Conservation (phyloP, 2,329 filamentous ascomycete genomes). For the Fusarium floridanum region DNA sequence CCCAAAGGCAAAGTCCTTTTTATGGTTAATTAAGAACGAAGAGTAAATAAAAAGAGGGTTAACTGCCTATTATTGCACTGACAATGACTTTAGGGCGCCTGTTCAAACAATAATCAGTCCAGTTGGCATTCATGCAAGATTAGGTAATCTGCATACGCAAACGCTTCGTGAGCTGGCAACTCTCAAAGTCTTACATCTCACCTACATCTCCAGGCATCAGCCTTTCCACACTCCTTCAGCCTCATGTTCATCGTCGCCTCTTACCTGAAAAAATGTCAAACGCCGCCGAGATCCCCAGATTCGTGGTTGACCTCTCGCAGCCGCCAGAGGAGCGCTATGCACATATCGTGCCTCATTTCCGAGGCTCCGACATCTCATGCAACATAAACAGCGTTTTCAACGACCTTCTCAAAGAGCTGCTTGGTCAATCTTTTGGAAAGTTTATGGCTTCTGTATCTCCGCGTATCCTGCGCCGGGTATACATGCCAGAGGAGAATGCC, state of each 20-base stretch:
- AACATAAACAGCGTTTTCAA: constrained; percentile 64
- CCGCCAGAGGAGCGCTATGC: constrained; percentile 45
- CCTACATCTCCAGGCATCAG: not conserved
- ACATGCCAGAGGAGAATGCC: constrained; percentile 68
- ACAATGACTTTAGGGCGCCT: not conserved
- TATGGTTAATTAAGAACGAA: too few species aligned
- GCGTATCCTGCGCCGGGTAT: constrained; percentile 63
- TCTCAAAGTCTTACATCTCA: not conserved
- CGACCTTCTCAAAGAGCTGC: constrained; percentile 55
- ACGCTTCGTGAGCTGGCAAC: not conserved
- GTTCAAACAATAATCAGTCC: not conserved
- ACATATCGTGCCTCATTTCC: constrained; percentile 44
- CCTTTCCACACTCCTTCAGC: not conserved
- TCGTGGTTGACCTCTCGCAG: constrained; percentile 46
- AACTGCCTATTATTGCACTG: not conserved
- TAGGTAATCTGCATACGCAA: constrained; percentile 1
- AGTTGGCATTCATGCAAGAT: not conserved
- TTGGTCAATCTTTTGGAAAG: constrained; percentile 37
- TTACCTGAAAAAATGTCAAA: not conserved
- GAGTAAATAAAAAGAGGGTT: too few species aligned
- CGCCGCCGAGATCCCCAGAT: constrained; percentile 37
- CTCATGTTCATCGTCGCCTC: too few species aligned
- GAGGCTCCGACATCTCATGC: constrained; percentile 19
- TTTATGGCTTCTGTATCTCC: constrained; percentile 55
- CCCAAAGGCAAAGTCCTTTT: too few species aligned